phyloP scores from a whole-genome alignment of 768 basidiomycete species.

The Suillus weaverae region DNA sequence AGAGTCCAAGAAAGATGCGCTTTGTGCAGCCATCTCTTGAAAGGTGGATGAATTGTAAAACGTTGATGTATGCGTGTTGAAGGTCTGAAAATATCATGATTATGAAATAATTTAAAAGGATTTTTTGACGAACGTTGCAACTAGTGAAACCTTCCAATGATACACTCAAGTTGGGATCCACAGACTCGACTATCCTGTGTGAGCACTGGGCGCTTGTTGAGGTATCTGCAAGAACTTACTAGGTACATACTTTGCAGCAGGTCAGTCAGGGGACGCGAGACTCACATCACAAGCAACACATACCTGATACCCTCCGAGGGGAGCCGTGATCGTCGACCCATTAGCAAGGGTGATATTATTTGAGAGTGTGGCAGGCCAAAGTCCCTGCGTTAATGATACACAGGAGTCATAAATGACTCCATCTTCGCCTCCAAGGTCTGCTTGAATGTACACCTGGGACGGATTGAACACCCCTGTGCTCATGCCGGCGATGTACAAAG shows the following conservation, averaged over 20 bases:
- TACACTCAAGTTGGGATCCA: conserved; percentile 60
- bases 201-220: conserved; percentile 2
- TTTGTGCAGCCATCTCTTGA: conserved; percentile 43
- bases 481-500: conserved; percentile 49
- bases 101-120: neutral
- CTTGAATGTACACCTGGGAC: conserved; percentile 48
- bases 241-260: conserved; percentile 39
- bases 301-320: conserved; percentile 65
- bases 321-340: conserved; percentile 55
- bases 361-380: conserved; percentile 52
- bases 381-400: conserved; percentile 65
- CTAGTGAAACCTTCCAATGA: conserved; percentile 67
- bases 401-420: conserved; percentile 69
- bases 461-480: conserved; percentile 35
- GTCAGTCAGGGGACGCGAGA: conserved; percentile 17
- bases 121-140: conserved; percentile 47
- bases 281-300: conserved; percentile 6
- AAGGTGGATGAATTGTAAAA: conserved; percentile 61
- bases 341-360: conserved; percentile 65
- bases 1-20: conserved; percentile 46
- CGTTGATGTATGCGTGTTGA: conserved; percentile 42
- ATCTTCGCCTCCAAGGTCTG: conserved; percentile 70
- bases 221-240: conserved; percentile 28
- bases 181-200: conserved; percentile 51
- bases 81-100: conserved; percentile 39